These are phyloP conservation scores for Porodaedalea pini DNA, from an alignment of 1,284 basidiomycete genomes.

Conservation along the genomic window DNA sequence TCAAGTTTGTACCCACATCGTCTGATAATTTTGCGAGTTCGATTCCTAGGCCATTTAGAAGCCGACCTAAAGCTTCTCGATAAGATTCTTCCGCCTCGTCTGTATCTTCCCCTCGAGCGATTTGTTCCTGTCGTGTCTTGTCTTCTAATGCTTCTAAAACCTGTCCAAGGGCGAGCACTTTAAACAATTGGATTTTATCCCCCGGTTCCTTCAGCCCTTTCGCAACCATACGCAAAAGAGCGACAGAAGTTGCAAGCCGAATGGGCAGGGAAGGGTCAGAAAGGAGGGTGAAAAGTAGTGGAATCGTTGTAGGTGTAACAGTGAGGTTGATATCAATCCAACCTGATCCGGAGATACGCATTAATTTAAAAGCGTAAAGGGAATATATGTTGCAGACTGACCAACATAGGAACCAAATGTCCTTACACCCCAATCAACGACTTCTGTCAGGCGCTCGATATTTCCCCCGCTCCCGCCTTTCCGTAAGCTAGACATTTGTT, in stretches of 20 bases:
- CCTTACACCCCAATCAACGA: constrained; percentile 85
- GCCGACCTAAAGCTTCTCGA: constrained; percentile 82
- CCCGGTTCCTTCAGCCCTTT: constrained; percentile 92
- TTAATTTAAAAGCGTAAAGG: not conserved
- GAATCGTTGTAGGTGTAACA: constrained; percentile 86
- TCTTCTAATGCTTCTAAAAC: constrained; percentile 78
- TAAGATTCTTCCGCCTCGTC: constrained; percentile 83
- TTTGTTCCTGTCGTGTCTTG: constrained; percentile 69
- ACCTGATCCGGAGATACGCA: constrained; percentile 45
- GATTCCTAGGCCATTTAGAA: constrained; percentile 80
- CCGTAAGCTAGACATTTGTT: constrained; percentile 51
- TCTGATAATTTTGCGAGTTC: constrained; percentile 81
- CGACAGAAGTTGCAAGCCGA: constrained; percentile 78
- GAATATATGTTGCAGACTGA: constrained; percentile 42
- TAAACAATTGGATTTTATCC: constrained; percentile 89
- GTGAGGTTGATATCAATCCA: constrained; percentile 99
- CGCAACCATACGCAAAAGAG: constrained; percentile 78
- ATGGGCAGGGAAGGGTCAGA: constrained; percentile 78
- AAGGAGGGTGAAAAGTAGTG: constrained; percentile 82
- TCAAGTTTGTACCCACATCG: constrained; percentile 52
- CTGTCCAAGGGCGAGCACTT: constrained; percentile 81
- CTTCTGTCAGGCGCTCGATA: constrained; percentile 64
- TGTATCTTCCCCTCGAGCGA: constrained; percentile 60
- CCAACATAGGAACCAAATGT: constrained; percentile 94
- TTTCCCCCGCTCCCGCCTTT: constrained; percentile 42